A percentile compares a stretch with the other conserved stretches of the same genome.
Evolutionary conservation across 2,329 filamentous ascomycete genomes (phyloP).

Genomic region (Clarireedia paspali): DNA sequence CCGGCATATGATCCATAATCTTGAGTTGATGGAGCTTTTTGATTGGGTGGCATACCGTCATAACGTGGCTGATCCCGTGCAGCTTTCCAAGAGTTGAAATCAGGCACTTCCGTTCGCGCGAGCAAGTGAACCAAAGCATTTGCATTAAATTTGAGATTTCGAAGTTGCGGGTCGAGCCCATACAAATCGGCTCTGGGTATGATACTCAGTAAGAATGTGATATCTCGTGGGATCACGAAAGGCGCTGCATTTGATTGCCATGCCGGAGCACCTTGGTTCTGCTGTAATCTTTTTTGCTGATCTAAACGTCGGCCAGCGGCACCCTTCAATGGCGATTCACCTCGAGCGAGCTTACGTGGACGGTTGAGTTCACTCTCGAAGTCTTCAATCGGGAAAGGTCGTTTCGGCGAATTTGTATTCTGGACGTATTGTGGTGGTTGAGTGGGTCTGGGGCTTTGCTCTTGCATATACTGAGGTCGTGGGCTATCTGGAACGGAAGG

Average conservation of each 20-base stretch:
- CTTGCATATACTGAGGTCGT: constrained; percentile 24
- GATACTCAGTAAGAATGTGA: constrained; percentile 52
- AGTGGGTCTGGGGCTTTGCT: constrained; percentile 26
- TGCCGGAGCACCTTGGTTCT: constrained; percentile 35
- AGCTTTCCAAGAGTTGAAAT: constrained; percentile 47
- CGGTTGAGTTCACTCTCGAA: constrained; percentile 61
- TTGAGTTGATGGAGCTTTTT: constrained; percentile 3
- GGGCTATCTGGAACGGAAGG: constrained; percentile 34
- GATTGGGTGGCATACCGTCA: constrained; percentile 21
- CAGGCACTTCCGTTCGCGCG: constrained; percentile 58
- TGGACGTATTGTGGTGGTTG: constrained; percentile 25
- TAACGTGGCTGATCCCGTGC: constrained; percentile 27
- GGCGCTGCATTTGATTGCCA: constrained; percentile 29
- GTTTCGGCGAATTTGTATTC: constrained; percentile 32
- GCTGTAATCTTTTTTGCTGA: constrained; percentile 44
- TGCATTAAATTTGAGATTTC: constrained; percentile 50
- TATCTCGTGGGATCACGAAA: constrained; percentile 64
- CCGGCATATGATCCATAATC: neutral
- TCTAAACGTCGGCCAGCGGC: constrained; percentile 58
- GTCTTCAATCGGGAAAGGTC: constrained; percentile 50
- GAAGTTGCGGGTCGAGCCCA: constrained; percentile 41
- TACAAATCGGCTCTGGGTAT: constrained; percentile 61
- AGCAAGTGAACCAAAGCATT: constrained; percentile 67
- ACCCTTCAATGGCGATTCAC: constrained; percentile 88
- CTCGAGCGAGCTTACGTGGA: constrained; percentile 79